These are phyloP conservation scores for Lolium multiflorum DNA, from an alignment of 176 grass and related monocot species.

Conservation along the genomic window DNA sequence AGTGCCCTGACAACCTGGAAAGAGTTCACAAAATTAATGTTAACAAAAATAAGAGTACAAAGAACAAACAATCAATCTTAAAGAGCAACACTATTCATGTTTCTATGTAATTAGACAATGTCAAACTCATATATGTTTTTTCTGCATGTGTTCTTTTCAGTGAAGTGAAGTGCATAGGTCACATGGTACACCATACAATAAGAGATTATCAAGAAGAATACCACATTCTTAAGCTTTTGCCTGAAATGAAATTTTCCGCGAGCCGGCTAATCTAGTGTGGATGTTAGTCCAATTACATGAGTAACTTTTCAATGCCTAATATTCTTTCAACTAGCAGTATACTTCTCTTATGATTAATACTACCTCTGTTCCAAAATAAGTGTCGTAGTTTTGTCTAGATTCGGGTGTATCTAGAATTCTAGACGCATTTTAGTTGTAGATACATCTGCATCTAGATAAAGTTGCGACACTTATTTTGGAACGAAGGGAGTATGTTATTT, in stretches of 20 bases:
- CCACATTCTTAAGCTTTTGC: neutral
- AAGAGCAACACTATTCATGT: neutral
- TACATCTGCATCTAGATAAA: too few species aligned
- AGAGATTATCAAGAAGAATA: neutral
- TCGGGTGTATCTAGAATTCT: too few species aligned
- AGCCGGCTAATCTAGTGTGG: constrained; percentile 16
- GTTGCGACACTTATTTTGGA: too few species aligned
- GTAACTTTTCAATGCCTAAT: neutral
- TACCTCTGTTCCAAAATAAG: too few species aligned
- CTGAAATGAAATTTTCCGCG: constrained; percentile 1
- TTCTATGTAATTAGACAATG: constrained; percentile 4
- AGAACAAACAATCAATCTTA: neutral
- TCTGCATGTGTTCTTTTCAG: neutral
- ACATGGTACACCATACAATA: neutral
- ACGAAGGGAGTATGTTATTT: neutral
- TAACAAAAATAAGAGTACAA: constrained; percentile 31
- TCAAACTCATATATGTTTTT: neutral
- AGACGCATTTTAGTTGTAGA: too few species aligned
- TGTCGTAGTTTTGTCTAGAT: too few species aligned
- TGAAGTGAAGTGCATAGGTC: neutral
- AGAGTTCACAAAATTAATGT: constrained; percentile 46
- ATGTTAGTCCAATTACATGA: neutral
- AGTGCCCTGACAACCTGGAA: constrained; percentile 94
- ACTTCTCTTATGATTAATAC: neutral
- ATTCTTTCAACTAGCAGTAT: constrained; percentile 13